Base-by-base conservation (phyloP, 176 grass and related monocot species). In the Oryza glumipatula region DNA sequence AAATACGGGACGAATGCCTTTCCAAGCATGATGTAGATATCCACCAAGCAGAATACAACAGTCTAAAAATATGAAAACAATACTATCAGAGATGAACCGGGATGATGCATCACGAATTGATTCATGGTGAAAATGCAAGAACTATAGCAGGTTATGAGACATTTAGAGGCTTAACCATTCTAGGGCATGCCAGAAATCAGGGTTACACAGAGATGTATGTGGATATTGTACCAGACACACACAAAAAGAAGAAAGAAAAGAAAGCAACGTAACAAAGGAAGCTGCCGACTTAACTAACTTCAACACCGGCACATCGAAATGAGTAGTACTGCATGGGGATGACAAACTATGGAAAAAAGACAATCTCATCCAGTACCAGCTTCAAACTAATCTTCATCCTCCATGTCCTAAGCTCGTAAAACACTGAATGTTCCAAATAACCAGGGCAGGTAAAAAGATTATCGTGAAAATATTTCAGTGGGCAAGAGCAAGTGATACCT, bases 1-100 rank as follows among this genome's bases (percentile, higher is more conserved):
- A 96, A 86, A 72, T 99, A 96, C 21, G 97, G 94, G 39, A 87
- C 74, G 12, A 99, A 99, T 36, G 88, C 72, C 77, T 99, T 96
- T 70, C 97, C 97, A 19, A 99, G 97, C 72, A 96, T 91, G 81
- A 94, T 94, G 79, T 99, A 96, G 74, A 96, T 96, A 80, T 99
- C 94, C 88, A 96, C 94, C 90, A 99, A 87, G 82, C 97, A 96
- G 91, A 99, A 99, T 45, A 99, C 94, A 19, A 93, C 97, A 76
- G 73, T 94, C 97, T 99, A 89, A 26, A 84, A 78, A 76, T 7
- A 39, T 39, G 73, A 16, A 36, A 65, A 52, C 11, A 16, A n/a
- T 61, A n/a, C 51, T 19, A 19, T 89, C 73, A 77, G 72, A 83
- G 73, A 67, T 72, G n/a, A 45, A 44, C 33, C 12, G 72, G 49